Percentiles rank a stretch among this genome's conserved stretches.
phyloP scores from a whole-genome alignment of 179 eudicot genomes.

The Corrigiola litoralis region DNA sequence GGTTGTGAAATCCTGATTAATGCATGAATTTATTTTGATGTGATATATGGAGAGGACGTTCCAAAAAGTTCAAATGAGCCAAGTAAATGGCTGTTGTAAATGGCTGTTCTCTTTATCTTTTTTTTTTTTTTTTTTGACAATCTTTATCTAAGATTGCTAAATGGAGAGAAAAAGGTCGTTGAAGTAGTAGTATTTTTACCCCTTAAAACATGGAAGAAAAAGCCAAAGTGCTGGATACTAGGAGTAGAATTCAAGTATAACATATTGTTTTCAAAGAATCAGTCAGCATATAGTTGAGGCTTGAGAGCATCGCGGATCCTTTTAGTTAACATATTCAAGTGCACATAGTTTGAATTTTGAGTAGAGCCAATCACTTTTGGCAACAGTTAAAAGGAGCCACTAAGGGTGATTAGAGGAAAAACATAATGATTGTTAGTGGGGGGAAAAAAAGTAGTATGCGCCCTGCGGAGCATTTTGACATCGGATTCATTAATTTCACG shows the following conservation, averaged over 20 bases:
- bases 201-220: constrained; percentile 1
- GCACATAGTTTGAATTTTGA: too few relatives aligned
- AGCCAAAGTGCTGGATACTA: not conserved
- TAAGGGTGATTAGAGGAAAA: too few relatives aligned
- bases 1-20: not conserved
- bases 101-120: too few relatives aligned
- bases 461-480: too few relatives aligned
- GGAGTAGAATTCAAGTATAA: too few relatives aligned
- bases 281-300: constrained; percentile 1
- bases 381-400: too few relatives aligned
- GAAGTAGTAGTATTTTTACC: not conserved
- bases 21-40: not conserved
- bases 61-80: not conserved
- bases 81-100: not conserved
- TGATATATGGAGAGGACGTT: not conserved
- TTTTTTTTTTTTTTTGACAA: too few relatives aligned
- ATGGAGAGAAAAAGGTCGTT: not conserved
- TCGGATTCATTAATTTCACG: too few relatives aligned
- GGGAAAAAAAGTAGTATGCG: too few relatives aligned
- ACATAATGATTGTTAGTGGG: too few relatives aligned
- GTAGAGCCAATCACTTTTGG: too few relatives aligned
- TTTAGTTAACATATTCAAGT: too few relatives aligned
- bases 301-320: not conserved
- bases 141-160: not conserved
- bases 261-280: not conserved